These are phyloP conservation scores for Actinomortierella wolfii DNA, from an alignment of 371 early-diverging fungal genomes.

Conservation along the genomic window DNA sequence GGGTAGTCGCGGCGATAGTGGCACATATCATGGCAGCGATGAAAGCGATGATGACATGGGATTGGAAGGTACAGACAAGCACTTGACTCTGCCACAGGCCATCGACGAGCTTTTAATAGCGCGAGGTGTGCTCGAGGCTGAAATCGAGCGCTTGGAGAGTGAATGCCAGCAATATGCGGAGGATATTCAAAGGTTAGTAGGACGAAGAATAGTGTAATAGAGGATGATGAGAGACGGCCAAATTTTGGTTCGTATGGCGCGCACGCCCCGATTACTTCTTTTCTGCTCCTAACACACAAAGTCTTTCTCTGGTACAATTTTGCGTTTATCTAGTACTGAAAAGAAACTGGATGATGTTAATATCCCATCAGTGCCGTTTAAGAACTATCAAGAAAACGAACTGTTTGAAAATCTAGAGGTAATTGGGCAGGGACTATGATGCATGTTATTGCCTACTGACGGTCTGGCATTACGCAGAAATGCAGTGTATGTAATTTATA, in stretches of 20 bases:
- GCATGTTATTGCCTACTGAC: too few species aligned
- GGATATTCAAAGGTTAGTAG: constrained; percentile 32
- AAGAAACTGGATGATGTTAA: constrained; percentile 9
- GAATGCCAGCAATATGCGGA: constrained; percentile 26
- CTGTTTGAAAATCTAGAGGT: constrained; percentile 28
- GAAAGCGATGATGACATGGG: too few species aligned
- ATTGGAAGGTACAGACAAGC: constrained; percentile 22
- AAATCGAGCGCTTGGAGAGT: constrained; percentile 16
- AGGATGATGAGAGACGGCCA: too few species aligned
- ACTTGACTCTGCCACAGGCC: constrained; percentile 33
- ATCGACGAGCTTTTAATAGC: constrained; percentile 33
- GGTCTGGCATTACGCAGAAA: too few species aligned
- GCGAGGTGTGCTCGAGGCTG: constrained; percentile 26
- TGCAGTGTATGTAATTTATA: too few species aligned
- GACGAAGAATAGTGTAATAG: background rate
- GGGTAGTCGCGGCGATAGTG: too few species aligned
- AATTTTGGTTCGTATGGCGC: too few species aligned
- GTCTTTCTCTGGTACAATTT: background rate
- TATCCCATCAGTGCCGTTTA: background rate
- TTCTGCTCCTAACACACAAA: too few species aligned
- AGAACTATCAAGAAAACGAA: constrained; percentile 7
- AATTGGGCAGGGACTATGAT: background rate
- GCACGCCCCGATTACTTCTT: too few species aligned
- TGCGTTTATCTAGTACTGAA: constrained; percentile 16
- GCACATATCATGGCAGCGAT: too few species aligned